Conservation (phyloP, 176 grass and related monocot species). For the Neostapfia colusana region DNA sequence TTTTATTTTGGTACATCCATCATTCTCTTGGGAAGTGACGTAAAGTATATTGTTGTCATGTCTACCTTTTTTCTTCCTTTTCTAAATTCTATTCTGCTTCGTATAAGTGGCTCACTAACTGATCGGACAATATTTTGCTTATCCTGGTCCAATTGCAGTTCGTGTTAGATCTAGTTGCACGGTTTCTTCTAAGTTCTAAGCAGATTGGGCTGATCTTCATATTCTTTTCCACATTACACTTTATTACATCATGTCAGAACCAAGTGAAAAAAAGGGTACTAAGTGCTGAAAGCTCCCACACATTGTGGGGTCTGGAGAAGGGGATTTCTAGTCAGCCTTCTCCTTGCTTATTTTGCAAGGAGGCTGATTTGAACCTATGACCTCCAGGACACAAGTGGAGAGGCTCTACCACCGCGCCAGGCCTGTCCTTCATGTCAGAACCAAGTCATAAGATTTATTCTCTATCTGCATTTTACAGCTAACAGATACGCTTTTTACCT, state of each 20-base stretch:
- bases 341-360: too few relatives aligned
- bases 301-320: too few relatives aligned
- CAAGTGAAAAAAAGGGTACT: too few relatives aligned
- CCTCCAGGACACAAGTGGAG: too few relatives aligned
- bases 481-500: constrained; percentile 44
- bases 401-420: too few relatives aligned
- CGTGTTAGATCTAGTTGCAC: constrained; percentile 31
- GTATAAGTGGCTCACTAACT: constrained; percentile 38
- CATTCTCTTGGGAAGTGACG: constrained; percentile 3
- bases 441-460: constrained; percentile 48
- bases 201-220: constrained; percentile 45
- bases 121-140: constrained; percentile 56
- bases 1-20: constrained; percentile 35
- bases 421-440: constrained; percentile 29
- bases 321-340: too few relatives aligned
- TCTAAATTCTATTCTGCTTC: constrained; percentile 35
- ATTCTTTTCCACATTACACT: constrained; percentile 41
- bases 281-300: too few relatives aligned
- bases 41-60: constrained; percentile 31
- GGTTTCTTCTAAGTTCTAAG: constrained; percentile 36
- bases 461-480: constrained; percentile 30
- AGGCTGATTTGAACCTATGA: too few relatives aligned
- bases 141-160: constrained; percentile 32
- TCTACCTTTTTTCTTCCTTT: constrained; percentile 3
- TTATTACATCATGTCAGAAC: constrained; percentile 35